Conservation (phyloP, 176 grass and related monocot species). For the Triticum dicoccoides region DNA sequence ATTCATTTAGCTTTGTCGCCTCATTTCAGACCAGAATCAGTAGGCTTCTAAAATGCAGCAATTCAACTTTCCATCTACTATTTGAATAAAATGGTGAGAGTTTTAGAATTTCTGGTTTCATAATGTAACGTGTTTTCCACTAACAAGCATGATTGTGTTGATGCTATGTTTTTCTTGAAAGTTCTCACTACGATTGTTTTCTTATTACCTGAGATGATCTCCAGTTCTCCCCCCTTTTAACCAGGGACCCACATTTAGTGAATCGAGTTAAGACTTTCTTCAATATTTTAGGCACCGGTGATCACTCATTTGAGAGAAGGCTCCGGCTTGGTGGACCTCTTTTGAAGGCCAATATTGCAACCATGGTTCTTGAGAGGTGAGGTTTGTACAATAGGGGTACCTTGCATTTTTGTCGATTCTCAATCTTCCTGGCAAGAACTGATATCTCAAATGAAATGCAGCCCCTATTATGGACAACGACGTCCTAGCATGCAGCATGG, state of each 20-base stretch:
- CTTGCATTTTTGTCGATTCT: background rate
- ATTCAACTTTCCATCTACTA: background rate
- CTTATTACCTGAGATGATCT: background rate
- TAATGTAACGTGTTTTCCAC: background rate
- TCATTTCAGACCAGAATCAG: background rate
- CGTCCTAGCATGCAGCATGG: conserved; percentile 82
- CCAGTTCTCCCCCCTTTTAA: background rate
- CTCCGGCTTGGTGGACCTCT: conserved; percentile 79
- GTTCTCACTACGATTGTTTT: background rate
- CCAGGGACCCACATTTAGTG: background rate
- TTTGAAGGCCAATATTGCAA: conserved; percentile 93
- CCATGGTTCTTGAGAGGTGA: conserved; percentile 99
- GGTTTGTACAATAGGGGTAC: conserved; percentile 13
- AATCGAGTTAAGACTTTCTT: conserved; percentile 3
- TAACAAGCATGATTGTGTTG: background rate
- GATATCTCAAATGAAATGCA: conserved; percentile 45
- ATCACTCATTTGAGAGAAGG: conserved; percentile 95
- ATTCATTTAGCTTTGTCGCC: background rate
- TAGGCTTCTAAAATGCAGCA: background rate
- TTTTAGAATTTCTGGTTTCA: background rate
- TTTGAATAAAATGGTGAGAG: background rate
- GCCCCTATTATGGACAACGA: conserved; percentile 91
- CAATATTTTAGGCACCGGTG: conserved; percentile 72
- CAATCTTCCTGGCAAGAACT: conserved; percentile 16
- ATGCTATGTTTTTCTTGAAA: background rate